Conservation (phyloP, 306 rosid genomes). For the Casuarina cunninghamiana region DNA sequence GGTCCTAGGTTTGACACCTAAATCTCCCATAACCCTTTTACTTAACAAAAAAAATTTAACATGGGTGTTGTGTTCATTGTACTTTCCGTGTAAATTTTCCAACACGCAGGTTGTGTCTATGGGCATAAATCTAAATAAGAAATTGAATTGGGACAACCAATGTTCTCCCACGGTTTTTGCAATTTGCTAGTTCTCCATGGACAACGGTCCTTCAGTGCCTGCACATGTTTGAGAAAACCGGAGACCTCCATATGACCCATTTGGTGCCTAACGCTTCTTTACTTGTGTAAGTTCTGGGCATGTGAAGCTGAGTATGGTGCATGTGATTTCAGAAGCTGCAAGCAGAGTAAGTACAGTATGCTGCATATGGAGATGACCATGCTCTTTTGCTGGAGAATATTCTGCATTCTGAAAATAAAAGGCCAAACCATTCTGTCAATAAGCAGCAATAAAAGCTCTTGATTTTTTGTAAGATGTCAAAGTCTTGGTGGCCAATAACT, state of each 20-base stretch:
- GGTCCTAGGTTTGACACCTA: too few relatives aligned
- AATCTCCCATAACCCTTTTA: too few relatives aligned
- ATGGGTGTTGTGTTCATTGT: too few relatives aligned
- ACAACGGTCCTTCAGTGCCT: background rate
- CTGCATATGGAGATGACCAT: background rate
- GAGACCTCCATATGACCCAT: background rate
- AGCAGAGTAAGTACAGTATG: too few relatives aligned
- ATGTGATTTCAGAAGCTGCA: background rate
- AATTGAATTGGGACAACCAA: background rate
- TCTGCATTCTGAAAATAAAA: background rate
- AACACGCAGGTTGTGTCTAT: too few relatives aligned
- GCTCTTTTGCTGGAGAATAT: background rate
- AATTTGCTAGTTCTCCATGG: background rate
- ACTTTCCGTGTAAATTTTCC: too few relatives aligned
- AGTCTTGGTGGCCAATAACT: background rate
- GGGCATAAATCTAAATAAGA: too few relatives aligned
- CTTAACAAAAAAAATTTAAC: too few relatives aligned
- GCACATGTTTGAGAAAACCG: background rate
- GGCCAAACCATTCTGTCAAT: background rate
- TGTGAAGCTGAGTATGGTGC: background rate
- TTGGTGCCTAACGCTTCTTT: background rate
- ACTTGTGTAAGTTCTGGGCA: background rate
- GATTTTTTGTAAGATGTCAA: background rate
- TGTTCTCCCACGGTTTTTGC: background rate
- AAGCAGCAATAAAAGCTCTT: background rate